Percentiles rank a stretch among this genome's conserved stretches.
phyloP scores from a whole-genome alignment of 352 stramenopile genomes.

The Thalassiosira mediterranea region DNA sequence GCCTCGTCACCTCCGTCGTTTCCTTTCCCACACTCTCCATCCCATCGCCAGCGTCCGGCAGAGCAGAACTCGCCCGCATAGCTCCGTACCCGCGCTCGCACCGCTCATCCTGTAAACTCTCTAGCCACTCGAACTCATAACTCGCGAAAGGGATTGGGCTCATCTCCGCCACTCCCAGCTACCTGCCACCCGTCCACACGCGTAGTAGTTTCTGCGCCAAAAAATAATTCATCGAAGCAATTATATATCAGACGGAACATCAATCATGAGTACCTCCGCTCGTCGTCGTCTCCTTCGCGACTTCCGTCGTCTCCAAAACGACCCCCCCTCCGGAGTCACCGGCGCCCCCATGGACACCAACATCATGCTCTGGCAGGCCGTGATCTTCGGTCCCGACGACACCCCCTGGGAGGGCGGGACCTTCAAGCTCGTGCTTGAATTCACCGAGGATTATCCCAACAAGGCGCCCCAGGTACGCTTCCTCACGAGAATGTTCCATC shows the following conservation, averaged over 20 bases:
- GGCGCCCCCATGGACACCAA: conserved; percentile 98
- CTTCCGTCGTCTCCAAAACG: conserved; percentile 94
- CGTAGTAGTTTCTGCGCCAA: no score
- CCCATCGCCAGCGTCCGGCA: no score
- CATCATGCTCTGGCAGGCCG: conserved; percentile 95
- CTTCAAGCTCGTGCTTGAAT: conserved; percentile 98
- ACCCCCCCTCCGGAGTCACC: conserved; percentile 96
- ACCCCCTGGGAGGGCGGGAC: conserved; percentile 98
- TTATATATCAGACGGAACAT: not conserved
- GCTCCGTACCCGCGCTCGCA: no score
- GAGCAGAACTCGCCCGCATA: no score
- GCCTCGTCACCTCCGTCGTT: no score
- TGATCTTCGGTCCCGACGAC: conserved; percentile 95
- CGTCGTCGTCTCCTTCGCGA: conserved; percentile 95
- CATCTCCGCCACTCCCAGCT: no score
- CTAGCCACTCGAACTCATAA: no score
- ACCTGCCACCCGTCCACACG: no score
- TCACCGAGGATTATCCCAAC: conserved; percentile 99
- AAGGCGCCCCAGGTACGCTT: conserved; percentile 98
- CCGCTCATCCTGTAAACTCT: no score
- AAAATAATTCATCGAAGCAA: no score
- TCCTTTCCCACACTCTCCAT: no score
- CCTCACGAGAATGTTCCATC: conserved; percentile 99
- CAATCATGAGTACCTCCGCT: conserved; percentile 92
- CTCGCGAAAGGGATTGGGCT: no score